These are phyloP conservation scores for Eremothecium gossypii DNA, from an alignment of 1,139 yeast species.

Conservation along the genomic window DNA sequence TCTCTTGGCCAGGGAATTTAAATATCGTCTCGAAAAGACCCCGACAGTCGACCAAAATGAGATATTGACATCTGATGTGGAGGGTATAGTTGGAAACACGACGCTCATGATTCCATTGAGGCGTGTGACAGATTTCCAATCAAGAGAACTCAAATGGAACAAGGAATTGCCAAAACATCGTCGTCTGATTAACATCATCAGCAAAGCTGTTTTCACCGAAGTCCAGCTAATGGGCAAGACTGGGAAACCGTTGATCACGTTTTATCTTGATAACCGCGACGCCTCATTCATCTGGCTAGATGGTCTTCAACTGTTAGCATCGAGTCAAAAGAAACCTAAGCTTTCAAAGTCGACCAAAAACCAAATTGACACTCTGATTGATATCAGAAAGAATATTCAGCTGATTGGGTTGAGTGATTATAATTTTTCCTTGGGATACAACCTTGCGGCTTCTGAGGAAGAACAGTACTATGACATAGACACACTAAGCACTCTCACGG, in stretches of 20 bases:
- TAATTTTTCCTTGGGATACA: slow-evolving; percentile 24
- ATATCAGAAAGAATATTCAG: slow-evolving; percentile 58
- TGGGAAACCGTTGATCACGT: slow-evolving; percentile 39
- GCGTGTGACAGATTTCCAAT: slow-evolving; percentile 17
- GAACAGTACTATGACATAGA: slow-evolving; percentile 38
- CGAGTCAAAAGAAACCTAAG: slow-evolving; percentile 9
- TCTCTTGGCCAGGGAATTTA: slow-evolving; percentile 53
- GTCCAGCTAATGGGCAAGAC: slow-evolving; percentile 41
- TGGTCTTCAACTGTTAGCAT: slow-evolving; percentile 56
- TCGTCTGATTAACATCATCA: slow-evolving; percentile 42
- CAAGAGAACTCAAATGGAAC: slow-evolving; percentile 14
- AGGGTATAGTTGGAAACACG: slow-evolving; percentile 17
- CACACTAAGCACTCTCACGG: slow-evolving; percentile 35
- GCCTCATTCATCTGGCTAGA: slow-evolving; percentile 71
- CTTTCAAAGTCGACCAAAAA: slow-evolving; percentile 50
- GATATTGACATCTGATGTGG: slow-evolving; percentile 23
- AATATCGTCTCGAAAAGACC: slow-evolving; percentile 36
- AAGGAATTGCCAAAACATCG: slow-evolving; percentile 21
- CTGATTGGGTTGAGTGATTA: slow-evolving; percentile 44
- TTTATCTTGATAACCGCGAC: slow-evolving; percentile 65
- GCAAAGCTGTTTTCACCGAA: slow-evolving; percentile 48
- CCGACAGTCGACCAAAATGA: slow-evolving; percentile 54
- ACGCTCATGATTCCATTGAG: slow-evolving; percentile 27
- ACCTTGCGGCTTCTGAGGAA: slow-evolving; percentile 27
- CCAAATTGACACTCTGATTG: slow-evolving; percentile 50